These are phyloP conservation scores for Leccinum subgranulosum DNA, from an alignment of 768 basidiomycete species.

Conservation along the genomic window DNA sequence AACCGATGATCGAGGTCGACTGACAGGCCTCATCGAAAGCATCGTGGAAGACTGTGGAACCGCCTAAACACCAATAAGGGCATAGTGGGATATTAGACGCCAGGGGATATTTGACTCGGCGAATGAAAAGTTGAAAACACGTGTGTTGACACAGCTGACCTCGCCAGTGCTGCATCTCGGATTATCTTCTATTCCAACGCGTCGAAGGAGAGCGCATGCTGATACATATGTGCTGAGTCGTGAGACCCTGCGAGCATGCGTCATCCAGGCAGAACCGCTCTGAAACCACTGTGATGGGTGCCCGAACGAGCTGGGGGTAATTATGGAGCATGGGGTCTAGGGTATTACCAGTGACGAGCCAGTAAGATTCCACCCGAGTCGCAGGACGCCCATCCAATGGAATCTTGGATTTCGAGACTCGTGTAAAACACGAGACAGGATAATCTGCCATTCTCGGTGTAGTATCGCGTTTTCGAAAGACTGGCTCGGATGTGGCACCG, in stretches of 20 bases:
- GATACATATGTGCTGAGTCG: not conserved
- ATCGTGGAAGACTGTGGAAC: not conserved
- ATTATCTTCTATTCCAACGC: not conserved
- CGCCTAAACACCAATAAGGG: slow-evolving; percentile 1
- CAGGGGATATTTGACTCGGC: not conserved
- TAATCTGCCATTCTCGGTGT: not conserved
- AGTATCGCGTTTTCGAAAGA: not conserved
- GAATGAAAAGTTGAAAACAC: slow-evolving; percentile 5
- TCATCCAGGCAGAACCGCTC: not conserved
- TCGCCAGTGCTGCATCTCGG: not conserved
- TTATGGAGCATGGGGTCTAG: slow-evolving; percentile 1
- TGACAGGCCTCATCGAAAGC: not conserved
- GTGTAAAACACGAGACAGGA: no score
- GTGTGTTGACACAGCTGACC: slow-evolving; percentile 4
- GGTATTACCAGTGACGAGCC: slow-evolving; percentile 1
- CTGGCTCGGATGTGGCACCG: not conserved
- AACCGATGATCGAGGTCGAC: not conserved
- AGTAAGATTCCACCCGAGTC: not conserved
- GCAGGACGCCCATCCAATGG: not conserved
- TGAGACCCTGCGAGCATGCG: slow-evolving; percentile 17
- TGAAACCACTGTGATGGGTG: slow-evolving; percentile 1
- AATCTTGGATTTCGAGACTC: not conserved
- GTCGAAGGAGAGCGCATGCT: slow-evolving; percentile 1
- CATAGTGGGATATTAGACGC: not conserved
- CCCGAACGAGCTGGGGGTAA: not conserved